Percentiles rank a stretch among this genome's conserved stretches.
These are phyloP conservation scores for Penicillium nordicum DNA, from an alignment of 2,329 filamentous ascomycete genomes.

Conservation along the genomic window DNA sequence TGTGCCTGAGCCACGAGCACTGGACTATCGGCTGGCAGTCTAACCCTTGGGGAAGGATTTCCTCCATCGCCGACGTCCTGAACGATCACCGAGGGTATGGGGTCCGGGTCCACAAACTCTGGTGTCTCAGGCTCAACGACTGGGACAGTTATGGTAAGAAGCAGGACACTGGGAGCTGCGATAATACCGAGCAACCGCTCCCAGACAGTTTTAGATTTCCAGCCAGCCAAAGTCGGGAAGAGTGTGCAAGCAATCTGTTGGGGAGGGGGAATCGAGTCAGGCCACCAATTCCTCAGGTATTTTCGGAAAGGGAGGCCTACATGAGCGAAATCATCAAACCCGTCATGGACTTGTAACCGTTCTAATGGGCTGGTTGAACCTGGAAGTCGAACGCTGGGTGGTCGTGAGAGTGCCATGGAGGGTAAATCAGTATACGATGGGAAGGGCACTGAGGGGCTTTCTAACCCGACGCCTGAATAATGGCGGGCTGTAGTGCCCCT, in stretches of 20 bases:
- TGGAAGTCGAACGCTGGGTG: constrained; percentile 56
- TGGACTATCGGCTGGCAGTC: constrained; percentile 39
- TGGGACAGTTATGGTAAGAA: constrained; percentile 84
- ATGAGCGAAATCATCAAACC: constrained; percentile 36
- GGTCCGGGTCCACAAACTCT: constrained; percentile 46
- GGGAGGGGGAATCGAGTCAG: constrained; percentile 68
- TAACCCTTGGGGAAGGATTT: constrained; percentile 26
- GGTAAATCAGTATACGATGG: constrained; percentile 64
- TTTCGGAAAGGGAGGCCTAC: constrained; percentile 37
- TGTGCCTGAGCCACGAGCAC: constrained; percentile 23
- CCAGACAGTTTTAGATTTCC: constrained; percentile 78
- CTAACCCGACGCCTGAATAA: constrained; percentile 9
- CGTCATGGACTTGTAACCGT: constrained; percentile 27
- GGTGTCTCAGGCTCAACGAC: constrained; percentile 71
- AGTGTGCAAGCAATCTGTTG: constrained; percentile 68
- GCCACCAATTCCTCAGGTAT: constrained; percentile 69
- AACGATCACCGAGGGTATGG: constrained; percentile 28
- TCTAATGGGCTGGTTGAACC: constrained; percentile 39
- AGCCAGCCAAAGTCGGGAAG: constrained; percentile 82
- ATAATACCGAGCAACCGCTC: constrained; percentile 77
- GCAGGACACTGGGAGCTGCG: constrained; percentile 84
- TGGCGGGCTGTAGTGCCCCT: constrained; percentile 18
- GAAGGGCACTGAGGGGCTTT: constrained; percentile 59
- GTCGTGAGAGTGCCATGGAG: constrained; percentile 41
- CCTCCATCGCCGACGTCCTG: constrained; percentile 19